These are phyloP conservation scores for Cercospora sp. DNA, from an alignment of 2,329 filamentous ascomycete species.

Conservation along the genomic window DNA sequence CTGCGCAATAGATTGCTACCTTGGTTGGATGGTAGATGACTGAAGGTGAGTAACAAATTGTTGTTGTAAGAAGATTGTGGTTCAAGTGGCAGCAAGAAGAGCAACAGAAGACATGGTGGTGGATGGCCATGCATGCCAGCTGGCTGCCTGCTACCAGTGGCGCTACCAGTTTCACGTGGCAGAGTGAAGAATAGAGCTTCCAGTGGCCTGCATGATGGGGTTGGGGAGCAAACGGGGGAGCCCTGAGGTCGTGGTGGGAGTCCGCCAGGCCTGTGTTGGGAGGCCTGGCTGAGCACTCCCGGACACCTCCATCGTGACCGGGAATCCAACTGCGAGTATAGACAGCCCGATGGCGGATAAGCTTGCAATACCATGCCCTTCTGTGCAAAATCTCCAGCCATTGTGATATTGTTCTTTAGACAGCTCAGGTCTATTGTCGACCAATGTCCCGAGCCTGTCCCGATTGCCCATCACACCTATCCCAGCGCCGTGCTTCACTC, in stretches of 20 bases:
- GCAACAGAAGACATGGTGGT: not conserved
- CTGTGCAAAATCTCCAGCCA: not conserved
- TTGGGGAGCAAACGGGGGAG: not conserved
- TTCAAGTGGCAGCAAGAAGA: not conserved
- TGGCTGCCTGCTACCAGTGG: not conserved
- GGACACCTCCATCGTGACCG: not conserved
- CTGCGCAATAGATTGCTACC: not conserved
- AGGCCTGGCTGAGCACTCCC: not conserved
- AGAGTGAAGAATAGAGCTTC: not conserved
- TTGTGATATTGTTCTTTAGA: not conserved
- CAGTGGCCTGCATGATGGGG: not conserved
- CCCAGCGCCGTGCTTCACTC: conserved; percentile 4
- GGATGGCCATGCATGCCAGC: not conserved
- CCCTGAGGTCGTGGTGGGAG: not conserved
- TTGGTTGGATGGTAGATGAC: not conserved
- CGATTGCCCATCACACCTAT: not conserved
- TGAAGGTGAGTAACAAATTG: not conserved
- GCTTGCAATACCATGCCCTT: not conserved
- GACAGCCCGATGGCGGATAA: not conserved
- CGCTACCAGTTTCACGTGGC: not conserved
- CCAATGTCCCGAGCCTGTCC: not conserved
- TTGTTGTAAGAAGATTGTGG: not conserved
- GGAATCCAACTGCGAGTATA: not conserved
- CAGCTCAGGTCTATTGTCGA: not conserved
- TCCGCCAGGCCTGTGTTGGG: not conserved